Base-by-base conservation (phyloP, 2,329 filamentous ascomycete genomes). In the Parafenestella ontariensis region DNA sequence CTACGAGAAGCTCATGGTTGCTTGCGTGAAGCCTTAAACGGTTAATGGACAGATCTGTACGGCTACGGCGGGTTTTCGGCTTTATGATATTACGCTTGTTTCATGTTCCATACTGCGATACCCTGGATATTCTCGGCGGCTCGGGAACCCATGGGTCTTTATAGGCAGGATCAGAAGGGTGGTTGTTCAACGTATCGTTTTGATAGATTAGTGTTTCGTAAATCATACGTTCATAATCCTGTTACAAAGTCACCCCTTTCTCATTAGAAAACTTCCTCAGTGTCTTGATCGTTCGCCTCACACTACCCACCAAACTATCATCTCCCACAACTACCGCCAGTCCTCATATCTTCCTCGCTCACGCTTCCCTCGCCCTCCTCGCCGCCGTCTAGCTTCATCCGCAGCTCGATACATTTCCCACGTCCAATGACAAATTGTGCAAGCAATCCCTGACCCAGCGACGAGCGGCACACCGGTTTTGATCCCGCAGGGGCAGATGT, bases 1-100 rank as follows among this genome's bases (percentile, higher is more conserved):
- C 75, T 96, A 95, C 66, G 83, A 90, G 77, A 84, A 79, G 64
- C 76, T 94, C 68, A 82, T 97, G 84, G 77, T 96, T 61, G 91
- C 89, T 57, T 78, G 85, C 68, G 71, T 85, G 59, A 76, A 77
- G 65, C 58, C 60, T n/a, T 66, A 26, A 56, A 24, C 20, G 21
- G 9, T 26, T 17, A 37, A 15, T 18, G 29, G 21, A 17, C 11
- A n/a, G 26, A 23, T 20, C 3, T 45, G 28, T 34, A 45, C 9
- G 42, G 28, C n/a, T 45, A 33, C 5, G 42, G 17, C 11, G 17
- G n/a, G n/a, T 21, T 29, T 11, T 43, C 18, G 31, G 31, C 37
- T 29, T 21, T 5, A 39, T 46, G 49, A 52, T 53, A 48, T 47
- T 33, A 33, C 17, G 29, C n/a, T 29, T 43, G 9, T 41, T 46